phyloP scores from a whole-genome alignment of 805 yeast species.

The Candida koratica region DNA sequence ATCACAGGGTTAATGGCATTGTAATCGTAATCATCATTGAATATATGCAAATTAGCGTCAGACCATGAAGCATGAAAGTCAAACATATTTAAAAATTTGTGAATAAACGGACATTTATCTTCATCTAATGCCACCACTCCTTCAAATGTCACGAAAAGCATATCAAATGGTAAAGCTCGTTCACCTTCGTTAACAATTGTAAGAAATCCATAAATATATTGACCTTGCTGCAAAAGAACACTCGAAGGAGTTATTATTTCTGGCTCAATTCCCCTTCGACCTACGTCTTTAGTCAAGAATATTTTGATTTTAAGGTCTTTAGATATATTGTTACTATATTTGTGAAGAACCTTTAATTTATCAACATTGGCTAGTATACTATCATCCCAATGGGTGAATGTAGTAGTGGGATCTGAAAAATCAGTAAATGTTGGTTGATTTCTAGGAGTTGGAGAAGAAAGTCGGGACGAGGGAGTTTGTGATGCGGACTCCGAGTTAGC shows the following conservation, averaged over 20 bases:
- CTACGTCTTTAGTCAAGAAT: constrained; percentile 32
- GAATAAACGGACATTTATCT: constrained; percentile 15
- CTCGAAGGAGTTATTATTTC: constrained; percentile 28
- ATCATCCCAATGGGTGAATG: constrained; percentile 25
- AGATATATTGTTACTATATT: constrained; percentile 26
- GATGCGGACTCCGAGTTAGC: neutral
- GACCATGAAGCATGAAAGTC: constrained; percentile 43
- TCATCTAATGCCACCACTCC: constrained; percentile 25
- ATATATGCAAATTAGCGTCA: constrained; percentile 29
- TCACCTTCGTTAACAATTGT: constrained; percentile 26
- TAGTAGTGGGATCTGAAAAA: constrained; percentile 10
- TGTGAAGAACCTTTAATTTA: constrained; percentile 28
- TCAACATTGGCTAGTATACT: constrained; percentile 34
- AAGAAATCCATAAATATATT: constrained; percentile 35
- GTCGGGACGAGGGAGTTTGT: constrained; percentile 8
- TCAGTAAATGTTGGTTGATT: constrained; percentile 1
- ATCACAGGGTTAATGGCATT: constrained; percentile 12
- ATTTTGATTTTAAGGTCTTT: constrained; percentile 26
- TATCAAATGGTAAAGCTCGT: constrained; percentile 33
- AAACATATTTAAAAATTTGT: constrained; percentile 34
- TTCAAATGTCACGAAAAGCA: constrained; percentile 37
- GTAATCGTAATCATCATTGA: constrained; percentile 27
- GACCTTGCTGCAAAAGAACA: constrained; percentile 34
- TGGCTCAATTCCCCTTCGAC: constrained; percentile 30
- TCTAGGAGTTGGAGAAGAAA: constrained; percentile 9